Evolutionary conservation across 352 stramenopile species (phyloP).

Genomic region (Peronospora belbahrii): DNA sequence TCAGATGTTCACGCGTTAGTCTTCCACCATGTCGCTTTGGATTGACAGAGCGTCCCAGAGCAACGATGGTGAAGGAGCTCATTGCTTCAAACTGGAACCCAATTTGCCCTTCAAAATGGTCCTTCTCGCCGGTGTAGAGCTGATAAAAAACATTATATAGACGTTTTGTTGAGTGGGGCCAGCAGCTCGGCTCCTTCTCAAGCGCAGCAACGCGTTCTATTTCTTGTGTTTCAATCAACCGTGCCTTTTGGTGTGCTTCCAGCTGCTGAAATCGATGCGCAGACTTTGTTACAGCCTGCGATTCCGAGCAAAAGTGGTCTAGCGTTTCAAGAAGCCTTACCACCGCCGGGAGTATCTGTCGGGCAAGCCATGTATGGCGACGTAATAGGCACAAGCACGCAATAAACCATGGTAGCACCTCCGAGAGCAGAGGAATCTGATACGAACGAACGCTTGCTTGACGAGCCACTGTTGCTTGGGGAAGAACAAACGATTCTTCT

Average conservation of each 20-base stretch:
- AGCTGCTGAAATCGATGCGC: slow-evolving; percentile 57
- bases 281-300: slow-evolving; percentile 49
- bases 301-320: slow-evolving; percentile 69
- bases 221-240: slow-evolving; percentile 58
- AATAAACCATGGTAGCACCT: slow-evolving; percentile 70
- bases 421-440: slow-evolving; percentile 47
- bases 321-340: slow-evolving; percentile 55
- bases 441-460: slow-evolving; percentile 35
- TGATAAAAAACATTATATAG: slow-evolving; percentile 86
- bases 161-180: slow-evolving; percentile 51
- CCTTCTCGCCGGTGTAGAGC: slow-evolving; percentile 83
- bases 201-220: slow-evolving; percentile 43
- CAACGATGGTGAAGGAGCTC: slow-evolving; percentile 75
- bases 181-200: slow-evolving; percentile 37
- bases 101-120: slow-evolving; percentile 87
- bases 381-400: slow-evolving; percentile 72
- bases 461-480: slow-evolving; percentile 12
- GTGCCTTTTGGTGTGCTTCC: slow-evolving; percentile 48
- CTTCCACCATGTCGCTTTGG: slow-evolving; percentile 47
- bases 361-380: slow-evolving; percentile 70
- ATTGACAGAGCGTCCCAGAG: slow-evolving; percentile 74
- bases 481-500: slow-evolving; percentile 40
- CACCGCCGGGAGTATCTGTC: slow-evolving; percentile 55
- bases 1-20: slow-evolving; percentile 60
- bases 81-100: slow-evolving; percentile 85